Percentiles rank a stretch among this genome's conserved stretches.
Evolutionary conservation across 2,329 filamentous ascomycete genomes (phyloP).

Genomic region (Arthrobotrys sinensis): DNA sequence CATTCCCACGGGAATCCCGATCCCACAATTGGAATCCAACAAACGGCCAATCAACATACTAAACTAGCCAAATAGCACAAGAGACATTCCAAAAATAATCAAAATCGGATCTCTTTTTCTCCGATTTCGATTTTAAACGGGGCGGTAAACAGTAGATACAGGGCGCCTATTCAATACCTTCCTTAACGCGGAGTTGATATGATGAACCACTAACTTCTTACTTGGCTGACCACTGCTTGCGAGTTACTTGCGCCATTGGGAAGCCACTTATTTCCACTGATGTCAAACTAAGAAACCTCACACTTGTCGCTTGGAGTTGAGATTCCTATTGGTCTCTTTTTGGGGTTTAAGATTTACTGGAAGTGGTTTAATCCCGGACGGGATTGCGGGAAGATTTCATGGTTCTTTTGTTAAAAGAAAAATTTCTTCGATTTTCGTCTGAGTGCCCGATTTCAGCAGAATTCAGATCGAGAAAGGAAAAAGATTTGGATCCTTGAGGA

Average conservation of each 20-base stretch:
- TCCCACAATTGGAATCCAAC: constrained; percentile 23
- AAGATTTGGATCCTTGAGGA: background rate
- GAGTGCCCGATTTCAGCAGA: constrained; percentile 1
- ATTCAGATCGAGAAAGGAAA: background rate
- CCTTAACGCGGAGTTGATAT: constrained; percentile 27
- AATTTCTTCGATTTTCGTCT: background rate
- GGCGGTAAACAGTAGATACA: background rate
- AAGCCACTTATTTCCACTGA: constrained; percentile 11
- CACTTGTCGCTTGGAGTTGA: background rate
- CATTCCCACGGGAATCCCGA: constrained; percentile 2
- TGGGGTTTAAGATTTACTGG: background rate
- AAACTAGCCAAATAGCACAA: background rate
- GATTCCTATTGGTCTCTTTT: background rate
- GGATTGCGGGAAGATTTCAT: constrained; percentile 18
- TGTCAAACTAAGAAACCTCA: background rate
- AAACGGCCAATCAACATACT: background rate
- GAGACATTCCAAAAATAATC: constrained; percentile 4
- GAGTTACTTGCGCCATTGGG: constrained; percentile 29
- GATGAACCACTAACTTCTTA: background rate
- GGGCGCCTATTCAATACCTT: constrained; percentile 27
- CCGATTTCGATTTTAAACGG: background rate
- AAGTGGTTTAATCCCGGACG: background rate
- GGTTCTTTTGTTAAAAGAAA: no score
- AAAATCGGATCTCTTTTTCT: background rate
- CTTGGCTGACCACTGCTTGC: background rate